phyloP scores from a whole-genome alignment of 805 yeast species.

The Candida fluviatilis region DNA sequence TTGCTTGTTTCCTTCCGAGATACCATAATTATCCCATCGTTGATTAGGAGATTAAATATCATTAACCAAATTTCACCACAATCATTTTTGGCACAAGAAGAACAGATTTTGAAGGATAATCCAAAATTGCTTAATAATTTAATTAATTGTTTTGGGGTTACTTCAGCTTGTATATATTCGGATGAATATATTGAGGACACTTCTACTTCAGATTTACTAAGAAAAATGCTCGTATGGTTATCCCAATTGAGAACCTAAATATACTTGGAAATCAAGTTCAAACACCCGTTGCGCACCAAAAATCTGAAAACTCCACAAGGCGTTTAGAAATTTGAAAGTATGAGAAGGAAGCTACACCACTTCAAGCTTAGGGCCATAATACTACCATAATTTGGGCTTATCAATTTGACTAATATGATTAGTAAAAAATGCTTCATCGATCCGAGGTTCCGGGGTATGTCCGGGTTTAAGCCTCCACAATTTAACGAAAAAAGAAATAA shows the following conservation, averaged over 20 bases:
- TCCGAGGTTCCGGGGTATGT: no score
- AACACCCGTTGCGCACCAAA: no score
- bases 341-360: no score
- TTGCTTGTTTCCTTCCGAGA: conserved; percentile 26
- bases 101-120: conserved; percentile 1
- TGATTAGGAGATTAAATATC: conserved; percentile 14
- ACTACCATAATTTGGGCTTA: no score
- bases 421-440: no score
- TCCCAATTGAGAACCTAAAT: not conserved
- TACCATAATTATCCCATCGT: conserved; percentile 21
- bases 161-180: not conserved
- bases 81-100: conserved; percentile 2
- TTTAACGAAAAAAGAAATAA: no score
- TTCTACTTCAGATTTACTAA: conserved; percentile 1
- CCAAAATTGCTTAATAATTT: conserved; percentile 9
- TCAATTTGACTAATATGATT: no score
- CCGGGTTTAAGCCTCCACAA: no score
- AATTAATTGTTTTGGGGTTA: conserved; percentile 12
- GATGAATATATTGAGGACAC: not conserved
- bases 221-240: conserved; percentile 1
- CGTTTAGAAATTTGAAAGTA: no score
- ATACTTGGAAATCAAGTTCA: no score
- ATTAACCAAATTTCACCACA: not conserved
- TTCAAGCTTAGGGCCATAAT: no score
- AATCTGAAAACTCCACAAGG: no score